Percentiles rank a stretch among this genome's conserved stretches.
These are phyloP conservation scores for Sclerotinia spermophila DNA, from an alignment of 2,329 filamentous ascomycete genomes.

Conservation along the genomic window DNA sequence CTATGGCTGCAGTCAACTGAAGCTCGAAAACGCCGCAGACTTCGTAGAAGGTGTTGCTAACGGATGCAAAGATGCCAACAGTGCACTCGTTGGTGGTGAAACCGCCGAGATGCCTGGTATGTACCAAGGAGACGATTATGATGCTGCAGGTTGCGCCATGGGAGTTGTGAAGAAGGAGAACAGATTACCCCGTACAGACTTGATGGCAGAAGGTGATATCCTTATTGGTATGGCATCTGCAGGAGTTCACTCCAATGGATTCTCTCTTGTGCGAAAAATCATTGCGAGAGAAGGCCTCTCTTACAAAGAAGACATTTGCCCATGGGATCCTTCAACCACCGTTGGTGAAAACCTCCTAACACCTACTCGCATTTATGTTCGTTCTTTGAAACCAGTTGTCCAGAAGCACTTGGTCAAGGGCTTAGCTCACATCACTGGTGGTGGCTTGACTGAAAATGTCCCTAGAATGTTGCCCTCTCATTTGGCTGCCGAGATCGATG, in stretches of 20 bases:
- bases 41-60: slow-evolving; percentile 89
- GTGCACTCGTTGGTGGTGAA: slow-evolving; percentile 92
- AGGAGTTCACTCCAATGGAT: slow-evolving; percentile 94
- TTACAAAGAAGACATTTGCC: slow-evolving; percentile 69
- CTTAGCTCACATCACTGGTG: slow-evolving; percentile 94
- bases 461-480: slow-evolving; percentile 83
- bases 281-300: slow-evolving; percentile 67
- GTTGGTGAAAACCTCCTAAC: slow-evolving; percentile 78
- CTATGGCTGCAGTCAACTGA: slow-evolving; percentile 87
- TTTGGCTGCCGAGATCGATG: slow-evolving; percentile 78
- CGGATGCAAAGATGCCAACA: slow-evolving; percentile 80
- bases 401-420: slow-evolving; percentile 72
- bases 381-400: slow-evolving; percentile 65
- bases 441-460: slow-evolving; percentile 88
- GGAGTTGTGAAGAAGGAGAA: slow-evolving; percentile 70
- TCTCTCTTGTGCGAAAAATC: slow-evolving; percentile 91
- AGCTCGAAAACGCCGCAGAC: slow-evolving; percentile 71
- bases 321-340: slow-evolving; percentile 64
- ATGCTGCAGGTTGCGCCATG: slow-evolving; percentile 85
- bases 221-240: slow-evolving; percentile 81
- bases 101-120: slow-evolving; percentile 98
- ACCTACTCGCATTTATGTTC: slow-evolving; percentile 92
- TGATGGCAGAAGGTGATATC: slow-evolving; percentile 79
- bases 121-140: slow-evolving; percentile 80
- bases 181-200: slow-evolving; percentile 70